Evolutionary conservation across 352 stramenopile genomes (phyloP), one percentile per base, ranked within the genome.

Genomic region (Pythium apleroticum): DNA sequence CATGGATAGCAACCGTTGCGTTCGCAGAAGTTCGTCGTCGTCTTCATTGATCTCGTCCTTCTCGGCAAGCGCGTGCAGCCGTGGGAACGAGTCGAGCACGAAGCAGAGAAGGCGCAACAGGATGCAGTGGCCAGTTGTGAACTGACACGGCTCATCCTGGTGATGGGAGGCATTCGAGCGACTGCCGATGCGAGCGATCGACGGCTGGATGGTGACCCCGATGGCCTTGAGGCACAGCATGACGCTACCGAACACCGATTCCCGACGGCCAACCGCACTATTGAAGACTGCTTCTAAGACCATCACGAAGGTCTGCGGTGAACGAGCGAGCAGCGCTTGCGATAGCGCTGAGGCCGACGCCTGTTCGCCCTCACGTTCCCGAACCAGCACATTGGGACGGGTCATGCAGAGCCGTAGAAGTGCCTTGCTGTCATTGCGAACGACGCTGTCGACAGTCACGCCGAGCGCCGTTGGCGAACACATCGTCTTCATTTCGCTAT

Each of bases 31-130:
- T 27, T 84, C 79, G 17, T 88, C 76, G 75, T 90, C 79, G 27
- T 92, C 78, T 39, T 92, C 83, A 65, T 80, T 81, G 17, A 92
- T 56, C 56, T 90, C 76, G n/a, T 90, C 80, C 24, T 78, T 84
- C 49, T 87, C 80, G 11, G 75, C 72, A 10, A 87, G 71, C 7
- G 62, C 57, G 20, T 91, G 68, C 5, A 91, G 72, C 45, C 60
- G 73, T 9, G 78, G 78, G 5, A 86, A 78, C 58, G 74, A 77
- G 33, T 89, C 62, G 27, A 92, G 73, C 9, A 89, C 77, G 59
- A 88, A 90, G 30, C 85, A 68, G 8, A 92, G 53, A 31, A 89
- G 77, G 12, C 79, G 78, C 27, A 92, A 57, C 9, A 91, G 69
- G 22, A 91, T 69, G 15, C 66, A 72, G 55, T 90, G 78, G 11